Evolutionary conservation across 2,329 filamentous ascomycete species (phyloP), one percentile per base, ranked within the genome.

Genomic region (Aquanectria penicillioides): DNA sequence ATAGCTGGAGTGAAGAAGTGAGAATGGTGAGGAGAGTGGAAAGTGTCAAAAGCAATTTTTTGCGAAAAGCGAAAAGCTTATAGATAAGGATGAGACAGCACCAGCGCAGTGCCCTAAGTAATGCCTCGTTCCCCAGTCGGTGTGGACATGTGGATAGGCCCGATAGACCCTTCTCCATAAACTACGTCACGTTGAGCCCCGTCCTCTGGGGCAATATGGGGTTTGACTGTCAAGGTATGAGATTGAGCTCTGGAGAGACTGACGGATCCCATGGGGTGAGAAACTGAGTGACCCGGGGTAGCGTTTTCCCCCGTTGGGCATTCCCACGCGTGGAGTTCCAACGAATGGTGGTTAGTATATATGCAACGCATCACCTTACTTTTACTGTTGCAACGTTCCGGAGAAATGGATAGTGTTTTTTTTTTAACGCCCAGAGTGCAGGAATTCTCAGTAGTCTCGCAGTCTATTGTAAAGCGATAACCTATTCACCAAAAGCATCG

Each of bases 61-160:
- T n/a, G 36, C 29, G 23, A 37, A 31, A n/a, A 11, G 20, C n/a
- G 47, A 44, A 41, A 34, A 33, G 13, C 26, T 4, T 28, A 22
- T 11, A 47, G 28, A 48, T 7, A 26, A 44, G 12, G 17, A 20
- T 13, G 15, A 40, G 17, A 40, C 10, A 23, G 41, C 17, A 37
- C 15, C 15, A 36, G 46, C 6, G 34, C n/a, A 26, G 43, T 25
- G 26, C 33, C 47, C 29, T 43, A 48, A 46, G 18, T 61, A 43
- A 37, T 52, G 40, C 47, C 47, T 57, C 58, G 38, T 25, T 43
- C 58, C 31, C 31, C 37, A 48, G 43, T 54, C 29, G 54, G 43
- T 53, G 58, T 61, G 58, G 58, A 37, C 26, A 25, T 52, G 53
- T 48, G 29, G 47, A 43, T 57, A 41, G 20, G 34, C 31, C 53